Evolutionary conservation across 2,329 filamentous ascomycete species (phyloP).

Genomic region (Talaromyces pinophilus): DNA sequence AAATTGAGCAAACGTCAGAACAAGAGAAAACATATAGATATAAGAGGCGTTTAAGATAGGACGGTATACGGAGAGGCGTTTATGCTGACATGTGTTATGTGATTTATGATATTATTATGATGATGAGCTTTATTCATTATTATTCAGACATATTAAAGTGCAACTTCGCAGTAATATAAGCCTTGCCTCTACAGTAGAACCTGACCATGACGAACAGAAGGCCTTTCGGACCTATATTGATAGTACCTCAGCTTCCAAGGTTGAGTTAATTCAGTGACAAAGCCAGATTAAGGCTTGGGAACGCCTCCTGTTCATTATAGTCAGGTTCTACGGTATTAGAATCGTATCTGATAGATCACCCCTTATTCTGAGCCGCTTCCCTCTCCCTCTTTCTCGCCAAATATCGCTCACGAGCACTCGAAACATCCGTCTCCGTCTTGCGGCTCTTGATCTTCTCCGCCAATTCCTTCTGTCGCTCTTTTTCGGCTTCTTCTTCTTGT

Average conservation of each 20-base stretch:
- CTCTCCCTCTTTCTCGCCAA: slow-evolving; percentile 60
- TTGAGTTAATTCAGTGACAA: too few relatives aligned
- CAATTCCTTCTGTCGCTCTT: slow-evolving; percentile 54
- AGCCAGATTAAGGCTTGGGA: too few relatives aligned
- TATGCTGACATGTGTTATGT: not conserved
- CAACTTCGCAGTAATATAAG: not conserved
- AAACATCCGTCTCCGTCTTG: slow-evolving; percentile 60
- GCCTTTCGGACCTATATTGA: too few relatives aligned
- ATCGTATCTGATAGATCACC: not conserved
- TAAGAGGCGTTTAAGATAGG: slow-evolving; percentile 4
- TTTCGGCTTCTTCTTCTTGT: slow-evolving; percentile 59
- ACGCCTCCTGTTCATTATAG: too few relatives aligned
- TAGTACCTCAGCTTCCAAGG: too few relatives aligned
- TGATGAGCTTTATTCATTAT: not conserved
- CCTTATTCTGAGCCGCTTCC: slow-evolving; percentile 29
- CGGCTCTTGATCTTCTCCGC: slow-evolving; percentile 60
- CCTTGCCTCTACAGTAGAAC: not conserved
- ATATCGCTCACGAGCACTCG: slow-evolving; percentile 63
- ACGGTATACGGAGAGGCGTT: slow-evolving; percentile 7
- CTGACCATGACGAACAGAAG: too few relatives aligned
- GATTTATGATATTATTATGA: slow-evolving; percentile 21
- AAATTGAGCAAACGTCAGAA: not conserved
- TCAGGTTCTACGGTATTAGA: not conserved
- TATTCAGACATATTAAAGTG: not conserved
- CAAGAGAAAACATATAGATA: slow-evolving; percentile 16